Evolutionary conservation across 1,284 basidiomycete genomes (phyloP).

Genomic region (Tilletia setariae): DNA sequence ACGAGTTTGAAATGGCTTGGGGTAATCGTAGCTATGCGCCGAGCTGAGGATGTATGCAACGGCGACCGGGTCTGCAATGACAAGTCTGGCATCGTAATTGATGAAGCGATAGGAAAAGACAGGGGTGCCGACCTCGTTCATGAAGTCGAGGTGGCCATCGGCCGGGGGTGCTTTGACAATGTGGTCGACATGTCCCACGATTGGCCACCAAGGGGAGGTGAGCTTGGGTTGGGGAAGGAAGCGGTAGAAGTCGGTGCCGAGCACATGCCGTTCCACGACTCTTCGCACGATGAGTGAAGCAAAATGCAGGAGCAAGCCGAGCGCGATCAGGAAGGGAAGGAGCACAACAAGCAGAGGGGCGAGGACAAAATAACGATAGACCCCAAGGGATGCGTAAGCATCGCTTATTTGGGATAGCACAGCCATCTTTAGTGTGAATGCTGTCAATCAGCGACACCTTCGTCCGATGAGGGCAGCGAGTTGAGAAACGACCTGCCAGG

Average conservation of each 20-base stretch:
- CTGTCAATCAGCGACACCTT: too few relatives aligned
- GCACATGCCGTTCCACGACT: conserved; percentile 5
- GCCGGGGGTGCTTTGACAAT: not conserved
- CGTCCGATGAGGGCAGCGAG: too few relatives aligned
- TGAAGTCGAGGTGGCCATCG: conserved; percentile 12
- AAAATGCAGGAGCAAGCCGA: not conserved
- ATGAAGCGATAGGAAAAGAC: conserved; percentile 29
- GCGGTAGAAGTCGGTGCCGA: conserved; percentile 11
- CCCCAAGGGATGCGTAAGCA: too few relatives aligned
- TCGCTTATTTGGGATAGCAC: too few relatives aligned
- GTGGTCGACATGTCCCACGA: conserved; percentile 11
- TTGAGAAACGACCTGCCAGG: too few relatives aligned
- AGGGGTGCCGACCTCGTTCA: conserved; percentile 6
- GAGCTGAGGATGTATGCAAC: conserved; percentile 40
- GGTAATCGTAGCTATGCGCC: conserved; percentile 33
- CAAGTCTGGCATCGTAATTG: conserved; percentile 38
- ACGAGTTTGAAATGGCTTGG: conserved; percentile 33
- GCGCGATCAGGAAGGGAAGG: not conserved
- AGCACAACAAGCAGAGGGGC: not conserved
- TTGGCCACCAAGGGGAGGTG: conserved; percentile 11
- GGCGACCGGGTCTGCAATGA: conserved; percentile 43
- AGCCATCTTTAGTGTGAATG: too few relatives aligned
- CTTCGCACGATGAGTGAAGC: not conserved
- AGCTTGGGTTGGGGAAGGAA: not conserved
- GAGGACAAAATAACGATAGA: too few relatives aligned